phyloP scores from a whole-genome alignment of 2,329 filamentous ascomycete genomes.

The Fusarium sp. region DNA sequence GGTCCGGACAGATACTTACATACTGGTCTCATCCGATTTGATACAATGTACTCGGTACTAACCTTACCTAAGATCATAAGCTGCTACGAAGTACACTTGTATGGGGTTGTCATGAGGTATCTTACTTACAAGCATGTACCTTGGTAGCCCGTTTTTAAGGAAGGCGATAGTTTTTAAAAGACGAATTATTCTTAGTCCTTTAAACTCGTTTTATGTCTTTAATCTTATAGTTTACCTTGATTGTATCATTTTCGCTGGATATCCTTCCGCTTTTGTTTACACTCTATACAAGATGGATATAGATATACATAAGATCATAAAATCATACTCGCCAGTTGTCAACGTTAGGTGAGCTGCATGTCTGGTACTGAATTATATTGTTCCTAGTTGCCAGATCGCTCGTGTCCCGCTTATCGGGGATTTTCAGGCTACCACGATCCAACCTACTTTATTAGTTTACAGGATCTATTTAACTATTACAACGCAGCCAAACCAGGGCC shows the following conservation, averaged over 20 bases:
- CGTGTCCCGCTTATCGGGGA: slow-evolving; percentile 41
- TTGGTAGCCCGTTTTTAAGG: background rate
- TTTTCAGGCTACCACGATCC: slow-evolving; percentile 27
- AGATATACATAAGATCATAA: background rate
- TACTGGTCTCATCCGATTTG: background rate
- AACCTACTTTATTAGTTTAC: background rate
- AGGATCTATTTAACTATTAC: slow-evolving; percentile 5
- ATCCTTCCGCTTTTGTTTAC: background rate
- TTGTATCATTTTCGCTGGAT: background rate
- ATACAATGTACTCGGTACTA: background rate
- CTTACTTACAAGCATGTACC: background rate
- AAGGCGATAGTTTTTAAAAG: background rate
- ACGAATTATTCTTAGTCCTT: background rate
- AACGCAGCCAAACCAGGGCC: slow-evolving; percentile 2
- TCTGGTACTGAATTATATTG: background rate
- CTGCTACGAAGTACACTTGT: background rate
- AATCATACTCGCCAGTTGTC: background rate
- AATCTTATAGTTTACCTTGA: background rate
- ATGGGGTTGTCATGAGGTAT: background rate
- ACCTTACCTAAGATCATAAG: background rate
- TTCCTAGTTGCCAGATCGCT: slow-evolving; percentile 9
- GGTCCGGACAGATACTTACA: background rate
- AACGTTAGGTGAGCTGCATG: background rate
- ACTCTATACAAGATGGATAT: background rate
- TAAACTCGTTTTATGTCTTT: background rate